Evolutionary conservation across 805 yeast genomes (phyloP), one percentile per base, ranked within the genome.

Genomic region (Yarrowia divulgata): DNA sequence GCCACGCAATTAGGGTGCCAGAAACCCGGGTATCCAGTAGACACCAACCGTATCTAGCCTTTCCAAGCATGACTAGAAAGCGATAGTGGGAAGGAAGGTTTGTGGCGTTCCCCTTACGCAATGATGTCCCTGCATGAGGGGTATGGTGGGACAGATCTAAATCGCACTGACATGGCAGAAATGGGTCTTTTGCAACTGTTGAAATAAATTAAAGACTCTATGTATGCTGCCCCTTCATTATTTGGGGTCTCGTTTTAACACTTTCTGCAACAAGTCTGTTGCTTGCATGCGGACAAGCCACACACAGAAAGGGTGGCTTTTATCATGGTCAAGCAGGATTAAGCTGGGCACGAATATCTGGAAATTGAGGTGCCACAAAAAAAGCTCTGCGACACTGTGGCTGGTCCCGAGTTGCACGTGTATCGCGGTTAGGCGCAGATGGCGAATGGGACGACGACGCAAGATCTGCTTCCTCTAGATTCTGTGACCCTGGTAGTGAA

Each of bases 91-190:
- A 57, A 29, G 29, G 29, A 23, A 57, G 16, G 43, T 57, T 57
- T 42, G 63, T 57, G 63, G 63, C 63, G 37, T 57, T 23, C 48
- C 18, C 62, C 23, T 57, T 57, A 23, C 48, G 48, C 63, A 54
- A 54, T 54, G 43, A 16, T 29, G 63, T 57, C 63, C 63, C 63
- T 57, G 48, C 63, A 57, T 40, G 63, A 42, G 63, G 63, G 63
- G 63, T 40, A 40, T 16, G 19, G 8, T n/a, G 8, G 7, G 48
- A 57, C 10, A 14, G 43, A 10, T 18, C 48, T 40, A 16, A 10
- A 10, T 16, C 29, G 32, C 19, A 29, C 8, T 8, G 18, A 9
- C n/a, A n/a, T 16, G 29, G 29, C 29, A 23, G 29, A 23, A 2
- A 23, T 23, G 29, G 29, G 29, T 23, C 29, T 23, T 23, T 23